Evolutionary conservation across 306 rosid genomes (phyloP).

Genomic region (Trifolium dubium): DNA sequence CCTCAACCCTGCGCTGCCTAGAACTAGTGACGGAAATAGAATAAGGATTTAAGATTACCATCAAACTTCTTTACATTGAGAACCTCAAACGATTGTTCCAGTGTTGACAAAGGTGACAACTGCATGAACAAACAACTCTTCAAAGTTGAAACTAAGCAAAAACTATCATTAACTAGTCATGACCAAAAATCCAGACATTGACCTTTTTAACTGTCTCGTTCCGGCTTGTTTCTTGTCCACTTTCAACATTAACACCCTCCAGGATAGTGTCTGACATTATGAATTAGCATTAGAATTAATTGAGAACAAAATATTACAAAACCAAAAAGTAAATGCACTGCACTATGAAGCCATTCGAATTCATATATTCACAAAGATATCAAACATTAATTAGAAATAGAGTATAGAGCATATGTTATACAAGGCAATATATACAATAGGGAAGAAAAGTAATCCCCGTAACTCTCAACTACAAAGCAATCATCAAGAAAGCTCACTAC

Average conservation of each 20-base stretch:
- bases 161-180: slow-evolving; percentile 27
- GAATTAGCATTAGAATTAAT: slow-evolving; percentile 38
- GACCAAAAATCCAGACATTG: slow-evolving; percentile 19
- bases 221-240: slow-evolving; percentile 57
- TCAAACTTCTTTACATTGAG: slow-evolving; percentile 93
- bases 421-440: background rate
- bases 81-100: slow-evolving; percentile 88
- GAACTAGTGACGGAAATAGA: slow-evolving; percentile 36
- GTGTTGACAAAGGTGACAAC: slow-evolving; percentile 88
- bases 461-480: slow-evolving; percentile 12
- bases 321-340: slow-evolving; percentile 29
- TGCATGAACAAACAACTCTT: slow-evolving; percentile 56
- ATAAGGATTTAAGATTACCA: slow-evolving; percentile 63
- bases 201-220: slow-evolving; percentile 82
- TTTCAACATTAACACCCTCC: slow-evolving; percentile 57
- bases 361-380: slow-evolving; percentile 22
- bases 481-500: slow-evolving; percentile 11
- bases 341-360: slow-evolving; percentile 15
- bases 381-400: slow-evolving; percentile 10
- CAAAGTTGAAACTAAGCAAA: slow-evolving; percentile 27
- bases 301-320: slow-evolving; percentile 29
- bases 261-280: slow-evolving; percentile 47
- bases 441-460: slow-evolving; percentile 1
- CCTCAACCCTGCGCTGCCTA: slow-evolving; percentile 32
- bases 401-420: slow-evolving; percentile 16